These are phyloP conservation scores for Cryptosporidium sp. DNA, from an alignment of 169 alveolate species.

Conservation along the genomic window DNA sequence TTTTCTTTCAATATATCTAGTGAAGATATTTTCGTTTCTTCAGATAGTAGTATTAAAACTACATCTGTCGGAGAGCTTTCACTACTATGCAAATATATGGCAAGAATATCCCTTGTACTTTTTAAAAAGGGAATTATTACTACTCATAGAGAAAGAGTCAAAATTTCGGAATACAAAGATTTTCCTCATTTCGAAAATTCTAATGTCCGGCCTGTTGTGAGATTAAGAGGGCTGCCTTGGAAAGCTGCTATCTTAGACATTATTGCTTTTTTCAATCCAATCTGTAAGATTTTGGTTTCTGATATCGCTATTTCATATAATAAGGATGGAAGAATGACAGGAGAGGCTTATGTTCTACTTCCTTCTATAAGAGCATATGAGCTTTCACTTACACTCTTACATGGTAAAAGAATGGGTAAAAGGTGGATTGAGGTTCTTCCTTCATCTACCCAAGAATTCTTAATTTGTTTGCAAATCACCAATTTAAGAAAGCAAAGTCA, in stretches of 20 bases:
- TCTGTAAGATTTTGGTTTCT: slow-evolving; percentile 1
- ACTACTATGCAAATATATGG: slow-evolving; percentile 28
- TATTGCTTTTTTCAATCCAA: slow-evolving; percentile 31
- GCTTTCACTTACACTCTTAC: slow-evolving; percentile 76
- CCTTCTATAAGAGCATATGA: slow-evolving; percentile 75
- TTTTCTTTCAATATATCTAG: not conserved
- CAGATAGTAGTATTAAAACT: not conserved
- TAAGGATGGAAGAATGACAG: slow-evolving; percentile 67
- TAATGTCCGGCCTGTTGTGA: not conserved
- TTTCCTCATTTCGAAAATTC: not conserved
- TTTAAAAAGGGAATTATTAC: not conserved
- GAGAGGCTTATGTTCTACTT: slow-evolving; percentile 82
- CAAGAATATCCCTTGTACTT: slow-evolving; percentile 3
- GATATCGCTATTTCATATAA: slow-evolving; percentile 36
- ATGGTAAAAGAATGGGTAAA: slow-evolving; percentile 79
- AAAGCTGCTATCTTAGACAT: slow-evolving; percentile 28
- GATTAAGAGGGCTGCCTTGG: slow-evolving; percentile 61
- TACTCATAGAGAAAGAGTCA: not conserved
- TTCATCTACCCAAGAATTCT: slow-evolving; percentile 29
- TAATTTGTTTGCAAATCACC: slow-evolving; percentile 6
- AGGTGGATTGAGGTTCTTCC: slow-evolving; percentile 82
- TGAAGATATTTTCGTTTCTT: not conserved
- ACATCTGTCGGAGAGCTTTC: not conserved
- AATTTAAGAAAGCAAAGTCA: not conserved
- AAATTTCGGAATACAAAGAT: not conserved